A percentile compares a stretch with the other conserved stretches of the same genome.
These are phyloP conservation scores for Sequoia sempervirens DNA, from an alignment of 75 land plant genomes.

Conservation along the genomic window DNA sequence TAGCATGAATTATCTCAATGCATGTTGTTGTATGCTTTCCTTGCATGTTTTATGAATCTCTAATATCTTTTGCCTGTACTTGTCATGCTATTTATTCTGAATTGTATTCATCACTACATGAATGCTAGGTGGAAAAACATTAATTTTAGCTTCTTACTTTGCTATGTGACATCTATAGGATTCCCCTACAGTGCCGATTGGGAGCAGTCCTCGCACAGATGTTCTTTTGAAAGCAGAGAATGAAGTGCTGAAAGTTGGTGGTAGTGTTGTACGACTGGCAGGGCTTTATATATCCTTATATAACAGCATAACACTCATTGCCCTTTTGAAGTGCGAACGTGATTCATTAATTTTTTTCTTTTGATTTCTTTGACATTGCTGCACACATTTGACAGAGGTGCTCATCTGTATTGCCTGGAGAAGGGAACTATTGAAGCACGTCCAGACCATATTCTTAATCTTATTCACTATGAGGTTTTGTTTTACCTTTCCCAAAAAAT, in stretches of 20 bases:
- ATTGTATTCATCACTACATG: not conserved
- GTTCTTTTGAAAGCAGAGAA: conserved; percentile 80
- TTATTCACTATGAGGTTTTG: conserved; percentile 89
- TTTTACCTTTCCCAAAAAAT: conserved; percentile 2
- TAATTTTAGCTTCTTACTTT: not conserved
- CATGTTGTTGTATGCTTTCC: not conserved
- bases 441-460: conserved; percentile 83
- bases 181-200: conserved; percentile 66
- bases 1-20: not conserved
- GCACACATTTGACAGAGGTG: conserved; percentile 78
- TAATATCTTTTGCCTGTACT: not conserved
- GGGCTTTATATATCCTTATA: conserved; percentile 96
- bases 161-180: conserved; percentile 37
- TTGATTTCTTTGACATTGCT: conserved; percentile 23
- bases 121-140: not conserved
- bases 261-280: conserved; percentile 84
- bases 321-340: not conserved
- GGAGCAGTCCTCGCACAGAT: conserved; percentile 82
- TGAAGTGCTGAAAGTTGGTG: conserved; percentile 71
- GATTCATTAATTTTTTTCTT: not conserved
- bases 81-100: not conserved
- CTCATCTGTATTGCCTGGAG: conserved; percentile 72
- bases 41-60: not conserved
- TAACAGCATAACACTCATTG: not conserved
- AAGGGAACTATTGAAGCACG: conserved; percentile 72